Evolutionary conservation across 352 stramenopile species (phyloP).

Genomic region (Phytophthora citricola): DNA sequence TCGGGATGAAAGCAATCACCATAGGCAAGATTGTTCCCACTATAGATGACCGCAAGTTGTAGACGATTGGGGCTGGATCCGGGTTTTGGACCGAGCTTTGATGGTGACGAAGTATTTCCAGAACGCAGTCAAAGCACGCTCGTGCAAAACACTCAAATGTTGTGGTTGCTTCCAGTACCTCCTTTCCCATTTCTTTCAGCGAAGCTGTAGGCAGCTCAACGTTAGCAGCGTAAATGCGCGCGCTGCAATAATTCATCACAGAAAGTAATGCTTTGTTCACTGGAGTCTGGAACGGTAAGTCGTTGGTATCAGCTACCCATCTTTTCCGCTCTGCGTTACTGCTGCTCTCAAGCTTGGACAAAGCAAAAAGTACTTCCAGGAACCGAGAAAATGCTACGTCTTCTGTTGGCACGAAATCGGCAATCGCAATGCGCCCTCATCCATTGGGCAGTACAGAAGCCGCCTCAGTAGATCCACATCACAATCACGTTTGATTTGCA

Average conservation of each 20-base stretch:
- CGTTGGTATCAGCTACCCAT: slow-evolving; percentile 12
- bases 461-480: slow-evolving; percentile 37
- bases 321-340: slow-evolving; percentile 15
- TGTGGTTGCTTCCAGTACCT: slow-evolving; percentile 26
- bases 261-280: slow-evolving; percentile 53
- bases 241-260: slow-evolving; percentile 56
- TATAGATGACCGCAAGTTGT: slow-evolving; percentile 42
- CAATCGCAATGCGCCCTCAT: slow-evolving; percentile 46
- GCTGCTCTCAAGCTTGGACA: slow-evolving; percentile 45
- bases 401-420: slow-evolving; percentile 45
- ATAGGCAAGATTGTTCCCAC: slow-evolving; percentile 56
- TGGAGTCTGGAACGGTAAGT: slow-evolving; percentile 37
- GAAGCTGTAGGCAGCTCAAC: slow-evolving; percentile 30
- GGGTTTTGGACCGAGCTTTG: background rate
- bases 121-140: slow-evolving; percentile 43
- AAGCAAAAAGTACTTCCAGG: slow-evolving; percentile 36
- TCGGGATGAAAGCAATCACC: slow-evolving; percentile 51
- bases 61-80: background rate
- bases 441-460: slow-evolving; percentile 42
- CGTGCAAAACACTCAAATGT: slow-evolving; percentile 56
- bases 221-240: slow-evolving; percentile 42
- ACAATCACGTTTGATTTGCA: slow-evolving; percentile 40
- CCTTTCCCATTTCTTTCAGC: slow-evolving; percentile 22
- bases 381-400: slow-evolving; percentile 38
- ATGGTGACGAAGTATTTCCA: slow-evolving; percentile 34